These are phyloP conservation scores for Calonectria honghensis DNA, from an alignment of 2,329 filamentous ascomycete species.

Conservation along the genomic window DNA sequence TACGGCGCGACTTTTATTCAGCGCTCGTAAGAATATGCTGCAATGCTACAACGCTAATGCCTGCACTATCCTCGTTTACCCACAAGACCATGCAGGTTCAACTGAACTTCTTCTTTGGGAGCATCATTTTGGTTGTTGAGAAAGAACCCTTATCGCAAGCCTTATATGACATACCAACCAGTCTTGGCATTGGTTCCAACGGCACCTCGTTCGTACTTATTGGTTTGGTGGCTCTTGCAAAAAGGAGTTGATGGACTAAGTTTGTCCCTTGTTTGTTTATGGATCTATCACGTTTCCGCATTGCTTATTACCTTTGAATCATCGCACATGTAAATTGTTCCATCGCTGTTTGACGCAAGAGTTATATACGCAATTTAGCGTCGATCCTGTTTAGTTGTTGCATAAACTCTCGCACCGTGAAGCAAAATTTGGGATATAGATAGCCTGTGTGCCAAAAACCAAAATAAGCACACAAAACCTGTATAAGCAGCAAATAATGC, in stretches of 20 bases:
- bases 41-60: slow-evolving; percentile 1
- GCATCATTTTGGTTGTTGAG: background rate
- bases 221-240: background rate
- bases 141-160: background rate
- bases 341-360: background rate
- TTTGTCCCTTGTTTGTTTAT: background rate
- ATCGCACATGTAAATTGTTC: background rate
- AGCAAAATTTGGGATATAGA: background rate
- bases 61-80: background rate
- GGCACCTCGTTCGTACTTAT: background rate
- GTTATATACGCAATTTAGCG: background rate
- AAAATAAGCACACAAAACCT: background rate
- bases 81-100: background rate
- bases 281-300: background rate
- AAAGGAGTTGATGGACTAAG: background rate
- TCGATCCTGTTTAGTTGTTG: background rate
- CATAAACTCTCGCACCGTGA: background rate
- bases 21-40: background rate
- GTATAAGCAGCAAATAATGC: background rate
- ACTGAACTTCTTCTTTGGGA: background rate
- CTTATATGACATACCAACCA: background rate
- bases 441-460: background rate
- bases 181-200: background rate
- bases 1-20: background rate
- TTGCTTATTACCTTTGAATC: background rate